Evolutionary conservation across 2,329 filamentous ascomycete genomes (phyloP).

Genomic region (Podosphaera aphanis): DNA sequence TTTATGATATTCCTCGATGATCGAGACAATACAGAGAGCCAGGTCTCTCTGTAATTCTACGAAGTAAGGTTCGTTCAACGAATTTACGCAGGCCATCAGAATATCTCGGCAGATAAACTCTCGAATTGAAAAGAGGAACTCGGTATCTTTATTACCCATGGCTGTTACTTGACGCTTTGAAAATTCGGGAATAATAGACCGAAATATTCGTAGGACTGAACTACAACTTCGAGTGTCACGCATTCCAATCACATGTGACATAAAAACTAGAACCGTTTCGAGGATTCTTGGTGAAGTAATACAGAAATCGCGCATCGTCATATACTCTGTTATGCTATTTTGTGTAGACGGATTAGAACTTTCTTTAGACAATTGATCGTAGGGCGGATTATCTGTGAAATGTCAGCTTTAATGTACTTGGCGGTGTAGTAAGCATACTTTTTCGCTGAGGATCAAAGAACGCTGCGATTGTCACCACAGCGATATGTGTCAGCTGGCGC

Average conservation of each 20-base stretch:
- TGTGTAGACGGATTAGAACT: no score
- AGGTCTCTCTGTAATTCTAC: slow-evolving; percentile 89
- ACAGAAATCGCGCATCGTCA: slow-evolving; percentile 56
- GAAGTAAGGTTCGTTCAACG: slow-evolving; percentile 86
- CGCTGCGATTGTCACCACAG: slow-evolving; percentile 75
- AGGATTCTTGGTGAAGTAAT: slow-evolving; percentile 55
- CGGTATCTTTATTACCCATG: slow-evolving; percentile 19
- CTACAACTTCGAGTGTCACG: slow-evolving; percentile 73
- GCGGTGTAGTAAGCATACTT: slow-evolving; percentile 20
- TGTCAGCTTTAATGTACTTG: no score
- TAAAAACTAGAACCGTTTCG: slow-evolving; percentile 76
- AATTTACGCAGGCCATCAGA: slow-evolving; percentile 70
- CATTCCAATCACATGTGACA: slow-evolving; percentile 73
- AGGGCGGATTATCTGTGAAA: no score
- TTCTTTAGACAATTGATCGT: no score
- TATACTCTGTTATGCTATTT: no score
- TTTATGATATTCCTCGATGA: slow-evolving; percentile 53
- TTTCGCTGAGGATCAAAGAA: slow-evolving; percentile 54
- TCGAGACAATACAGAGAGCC: slow-evolving; percentile 64
- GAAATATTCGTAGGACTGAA: slow-evolving; percentile 66
- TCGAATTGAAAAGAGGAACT: slow-evolving; percentile 38
- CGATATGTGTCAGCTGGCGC: slow-evolving; percentile 74
- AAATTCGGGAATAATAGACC: slow-evolving; percentile 66
- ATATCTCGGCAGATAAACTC: slow-evolving; percentile 82
- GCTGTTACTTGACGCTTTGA: slow-evolving; percentile 3